Conservation (phyloP, 2,329 filamentous ascomycete genomes). For the Alternaria novae-zelandiae region DNA sequence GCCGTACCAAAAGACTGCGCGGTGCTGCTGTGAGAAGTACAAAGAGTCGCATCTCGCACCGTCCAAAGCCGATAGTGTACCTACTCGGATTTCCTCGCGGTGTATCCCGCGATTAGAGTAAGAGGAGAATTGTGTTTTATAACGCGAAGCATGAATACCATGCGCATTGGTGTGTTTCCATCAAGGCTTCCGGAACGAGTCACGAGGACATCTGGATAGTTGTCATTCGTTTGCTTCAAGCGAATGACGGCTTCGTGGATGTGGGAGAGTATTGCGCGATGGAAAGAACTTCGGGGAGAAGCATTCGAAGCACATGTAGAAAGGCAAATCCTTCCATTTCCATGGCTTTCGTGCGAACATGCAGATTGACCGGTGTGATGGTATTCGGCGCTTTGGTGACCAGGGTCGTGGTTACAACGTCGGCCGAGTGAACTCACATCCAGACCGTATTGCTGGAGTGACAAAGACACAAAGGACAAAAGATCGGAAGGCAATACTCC, state of each 20-base stretch:
- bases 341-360: background rate
- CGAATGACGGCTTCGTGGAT: background rate
- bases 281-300: background rate
- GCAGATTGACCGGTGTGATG: background rate
- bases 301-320: background rate
- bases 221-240: background rate
- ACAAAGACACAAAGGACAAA: background rate
- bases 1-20: background rate
- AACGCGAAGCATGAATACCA: background rate
- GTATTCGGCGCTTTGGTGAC: background rate
- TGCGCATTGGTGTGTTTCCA: rapidly evolving
- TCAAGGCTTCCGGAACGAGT: background rate
- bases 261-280: background rate
- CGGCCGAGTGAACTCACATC: background rate
- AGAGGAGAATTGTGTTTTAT: background rate
- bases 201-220: background rate
- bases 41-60: background rate
- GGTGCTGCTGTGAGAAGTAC: background rate
- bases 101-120: background rate
- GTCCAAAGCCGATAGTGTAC: background rate
- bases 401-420: background rate
- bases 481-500: background rate
- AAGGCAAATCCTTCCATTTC: background rate
- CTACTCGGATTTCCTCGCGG: background rate
- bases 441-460: background rate